These are phyloP conservation scores for Endoconidiophora laricicola DNA, from an alignment of 2,329 filamentous ascomycete genomes.

Conservation along the genomic window DNA sequence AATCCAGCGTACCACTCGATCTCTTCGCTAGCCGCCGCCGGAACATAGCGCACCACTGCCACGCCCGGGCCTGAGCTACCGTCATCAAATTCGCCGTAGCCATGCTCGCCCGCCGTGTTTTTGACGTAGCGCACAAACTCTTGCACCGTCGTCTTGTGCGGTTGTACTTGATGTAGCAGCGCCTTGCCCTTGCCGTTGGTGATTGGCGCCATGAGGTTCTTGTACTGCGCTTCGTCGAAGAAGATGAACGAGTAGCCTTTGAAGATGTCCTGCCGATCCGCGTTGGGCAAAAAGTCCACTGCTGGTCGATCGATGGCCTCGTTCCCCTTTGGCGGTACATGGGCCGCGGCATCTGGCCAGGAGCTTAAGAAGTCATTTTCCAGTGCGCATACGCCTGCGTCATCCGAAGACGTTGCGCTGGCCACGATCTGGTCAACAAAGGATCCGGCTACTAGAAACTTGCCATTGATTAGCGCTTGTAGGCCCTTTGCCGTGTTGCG, in stretches of 20 bases:
- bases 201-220: constrained; percentile 58
- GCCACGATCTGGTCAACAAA: constrained; percentile 59
- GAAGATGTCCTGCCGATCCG: constrained; percentile 53
- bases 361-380: constrained; percentile 63
- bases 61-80: constrained; percentile 52
- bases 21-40: constrained; percentile 33
- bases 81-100: constrained; percentile 45
- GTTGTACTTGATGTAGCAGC: constrained; percentile 43
- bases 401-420: constrained; percentile 28
- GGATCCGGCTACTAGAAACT: constrained; percentile 54
- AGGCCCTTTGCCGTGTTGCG: constrained; percentile 78
- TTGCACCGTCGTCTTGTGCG: constrained; percentile 48
- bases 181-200: constrained; percentile 72
- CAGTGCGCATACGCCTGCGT: constrained; percentile 36
- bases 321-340: constrained; percentile 56
- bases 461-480: constrained; percentile 69
- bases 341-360: constrained; percentile 61
- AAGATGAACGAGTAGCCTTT: constrained; percentile 82
- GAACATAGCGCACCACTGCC: constrained; percentile 58
- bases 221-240: constrained; percentile 57
- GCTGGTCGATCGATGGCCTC: constrained; percentile 55
- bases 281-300: constrained; percentile 56
- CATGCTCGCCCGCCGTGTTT: constrained; percentile 57
- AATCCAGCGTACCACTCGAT: constrained; percentile 54
- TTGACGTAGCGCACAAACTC: constrained; percentile 69